Evolutionary conservation across 805 yeast species (phyloP), one percentile per base, ranked within the genome.

Genomic region (Debaryomyces castellii): DNA sequence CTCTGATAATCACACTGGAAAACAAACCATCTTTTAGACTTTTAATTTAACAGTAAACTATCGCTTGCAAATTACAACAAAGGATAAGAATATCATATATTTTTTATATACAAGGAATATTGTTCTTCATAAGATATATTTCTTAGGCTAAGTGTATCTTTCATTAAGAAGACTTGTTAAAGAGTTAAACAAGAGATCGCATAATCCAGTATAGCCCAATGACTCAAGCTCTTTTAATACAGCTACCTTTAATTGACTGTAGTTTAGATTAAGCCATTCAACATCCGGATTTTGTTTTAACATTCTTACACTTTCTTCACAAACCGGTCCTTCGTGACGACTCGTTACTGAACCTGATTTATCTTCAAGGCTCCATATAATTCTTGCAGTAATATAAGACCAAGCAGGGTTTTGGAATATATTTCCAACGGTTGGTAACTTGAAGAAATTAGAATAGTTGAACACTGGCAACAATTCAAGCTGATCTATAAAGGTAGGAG

Each of bases 271-370:
- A 5, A 77, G 54, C 81, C 81, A 76, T 11, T 41, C 48, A 14
- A 47, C 60, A 38, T 59, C 65, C 1, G 44, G 45, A 30, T 69
- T 66, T 33, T 53, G 50, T 0, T 49, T 38, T 5, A 80, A 45
- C 4, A 51, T 57, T 5, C 51, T 44, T n/a, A 77, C 74, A 6
- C 77, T 67, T 2, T 57, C 61, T 40, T 67, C 71, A n/a, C 76
- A 71, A 9, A 80, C 54, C 0, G 85, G 85, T 0, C 85, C 85
- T 9, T 73, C 76, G 44, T 77, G 77, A 17, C 83, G 58, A 3
- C 57, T 54, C 11, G 62, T 59, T 11, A 72, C 63, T 0, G 48
- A 57, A 0, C 54, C 55, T 9, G 54, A 51, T 3, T 51, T 47
- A 41, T 80, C 83, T 48, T 81, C 86, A 3, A 79, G 46, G 3